These are phyloP conservation scores for Alternaria triticimaculans DNA, from an alignment of 2,329 filamentous ascomycete species.

Conservation along the genomic window DNA sequence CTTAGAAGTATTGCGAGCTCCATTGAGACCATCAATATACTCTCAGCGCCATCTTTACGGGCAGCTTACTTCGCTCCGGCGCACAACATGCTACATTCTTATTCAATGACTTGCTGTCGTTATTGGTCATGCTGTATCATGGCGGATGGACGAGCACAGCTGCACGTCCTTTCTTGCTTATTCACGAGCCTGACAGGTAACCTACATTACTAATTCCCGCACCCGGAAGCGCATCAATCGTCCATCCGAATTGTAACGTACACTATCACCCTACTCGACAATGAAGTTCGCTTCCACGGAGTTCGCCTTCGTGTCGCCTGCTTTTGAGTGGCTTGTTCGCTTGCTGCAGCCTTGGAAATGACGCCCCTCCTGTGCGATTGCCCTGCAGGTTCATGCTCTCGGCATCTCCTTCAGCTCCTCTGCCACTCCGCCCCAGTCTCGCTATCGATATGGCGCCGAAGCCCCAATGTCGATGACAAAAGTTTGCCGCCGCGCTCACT, in stretches of 20 bases:
- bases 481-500: neutral
- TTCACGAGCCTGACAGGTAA: conserved; percentile 3
- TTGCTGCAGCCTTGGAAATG: conserved; percentile 8
- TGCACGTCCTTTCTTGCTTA: conserved; percentile 10
- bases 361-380: conserved; percentile 3
- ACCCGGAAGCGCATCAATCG: conserved; percentile 10
- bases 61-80: neutral
- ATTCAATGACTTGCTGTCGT: neutral
- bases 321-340: conserved; percentile 1
- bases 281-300: neutral
- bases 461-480: conserved; percentile 11
- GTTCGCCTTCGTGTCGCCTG: conserved; percentile 8
- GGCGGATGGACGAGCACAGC: neutral
- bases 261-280: conserved; percentile 7
- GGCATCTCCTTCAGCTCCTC: conserved; percentile 9
- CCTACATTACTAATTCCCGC: conserved; percentile 18
- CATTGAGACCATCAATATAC: neutral
- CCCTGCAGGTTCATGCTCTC: conserved; percentile 7
- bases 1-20: neutral
- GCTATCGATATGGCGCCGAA: conserved; percentile 2
- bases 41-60: neutral
- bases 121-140: neutral
- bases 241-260: conserved; percentile 2
- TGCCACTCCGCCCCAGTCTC: conserved; percentile 3
- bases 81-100: neutral